Evolutionary conservation across 192 early-diverging fungal genomes (phyloP), one percentile per base, ranked within the genome.

Genomic region (Backusella macrospora): DNA sequence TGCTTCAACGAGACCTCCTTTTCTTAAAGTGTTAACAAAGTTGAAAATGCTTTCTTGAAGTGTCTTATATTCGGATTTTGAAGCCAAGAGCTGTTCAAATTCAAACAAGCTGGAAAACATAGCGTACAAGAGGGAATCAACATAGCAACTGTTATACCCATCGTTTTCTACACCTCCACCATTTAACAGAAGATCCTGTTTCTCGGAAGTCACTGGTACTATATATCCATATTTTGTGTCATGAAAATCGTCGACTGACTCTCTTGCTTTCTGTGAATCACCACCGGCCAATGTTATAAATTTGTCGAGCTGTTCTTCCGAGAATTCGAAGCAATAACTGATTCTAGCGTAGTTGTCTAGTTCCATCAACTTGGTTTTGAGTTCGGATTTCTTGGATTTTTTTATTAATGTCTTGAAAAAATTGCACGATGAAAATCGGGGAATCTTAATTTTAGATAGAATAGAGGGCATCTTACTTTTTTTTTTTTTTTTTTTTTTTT

Each of bases 121-220:
- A 18, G 89, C 89, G 78, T 86, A 85, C 42, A 92, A 48, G 15
- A 92, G 63, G 15, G 85, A 80, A 67, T 91, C 85, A 44, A 92
- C 88, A 70, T 92, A 92, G 71, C 91, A 92, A 15, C 85, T 85
- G 10, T 88, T 91, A 43, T 79, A 77, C 38, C 81, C 76, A 18
- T 90, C 85, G 68, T 92, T 92, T 46, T 86, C 89, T 13, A 59
- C 52, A 59, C 52, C 52, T 59, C 52, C 52, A 5, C 26, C 26
- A 34, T 34, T 34, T 34, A 34, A 34, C 4, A 59, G 18, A 59
- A 59, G 52, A 26, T 23, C 52, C 12, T 59, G 52, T 9, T 59
- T 18, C 4, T 59, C 21, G 16, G 4, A 34, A 34, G 29, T 13
- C 0, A 59, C 4, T 12, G 52, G 5, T 9, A 26, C 12, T 5